Conservation (phyloP, 129 eudicot genomes). For the Flaveria trinervia region DNA sequence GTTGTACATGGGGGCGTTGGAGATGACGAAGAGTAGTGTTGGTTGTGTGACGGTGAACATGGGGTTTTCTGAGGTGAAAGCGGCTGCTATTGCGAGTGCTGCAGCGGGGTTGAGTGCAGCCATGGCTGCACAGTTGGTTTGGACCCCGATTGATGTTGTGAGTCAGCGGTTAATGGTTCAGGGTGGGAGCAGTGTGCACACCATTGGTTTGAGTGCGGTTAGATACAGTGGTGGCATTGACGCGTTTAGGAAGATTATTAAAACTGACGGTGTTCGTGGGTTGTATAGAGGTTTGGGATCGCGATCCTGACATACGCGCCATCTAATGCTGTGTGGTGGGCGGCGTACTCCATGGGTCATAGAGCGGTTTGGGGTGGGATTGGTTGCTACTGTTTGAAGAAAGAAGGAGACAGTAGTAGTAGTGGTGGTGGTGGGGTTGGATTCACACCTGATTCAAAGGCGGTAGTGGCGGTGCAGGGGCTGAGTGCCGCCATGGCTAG, state of each 20-base stretch:
- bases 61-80: constrained; percentile 64
- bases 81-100: constrained; percentile 71
- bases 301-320: constrained; percentile 84
- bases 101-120: constrained; percentile 82
- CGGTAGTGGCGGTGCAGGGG: constrained; percentile 63
- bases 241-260: constrained; percentile 69
- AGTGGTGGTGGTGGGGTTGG: constrained; percentile 32
- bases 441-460: constrained; percentile 45
- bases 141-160: constrained; percentile 90
- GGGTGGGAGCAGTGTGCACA: constrained; percentile 42
- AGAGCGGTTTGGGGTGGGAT: constrained; percentile 65
- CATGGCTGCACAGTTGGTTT: constrained; percentile 83
- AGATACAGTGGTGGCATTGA: constrained; percentile 70
- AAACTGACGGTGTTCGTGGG: constrained; percentile 65
- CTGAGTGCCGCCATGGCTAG: constrained; percentile 71
- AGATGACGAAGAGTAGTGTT: constrained; percentile 77
- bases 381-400: constrained; percentile 53
- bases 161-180: constrained; percentile 91
- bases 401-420: constrained; percentile 43
- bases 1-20: constrained; percentile 83
- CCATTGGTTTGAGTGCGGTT: constrained; percentile 27
- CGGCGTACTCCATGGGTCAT: constrained; percentile 61
- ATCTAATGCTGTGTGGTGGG: constrained; percentile 96
- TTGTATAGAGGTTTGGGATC: constrained; percentile 78
- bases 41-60: constrained; percentile 58